Base-by-base conservation (phyloP, 768 basidiomycete genomes). In the Russula compacta region DNA sequence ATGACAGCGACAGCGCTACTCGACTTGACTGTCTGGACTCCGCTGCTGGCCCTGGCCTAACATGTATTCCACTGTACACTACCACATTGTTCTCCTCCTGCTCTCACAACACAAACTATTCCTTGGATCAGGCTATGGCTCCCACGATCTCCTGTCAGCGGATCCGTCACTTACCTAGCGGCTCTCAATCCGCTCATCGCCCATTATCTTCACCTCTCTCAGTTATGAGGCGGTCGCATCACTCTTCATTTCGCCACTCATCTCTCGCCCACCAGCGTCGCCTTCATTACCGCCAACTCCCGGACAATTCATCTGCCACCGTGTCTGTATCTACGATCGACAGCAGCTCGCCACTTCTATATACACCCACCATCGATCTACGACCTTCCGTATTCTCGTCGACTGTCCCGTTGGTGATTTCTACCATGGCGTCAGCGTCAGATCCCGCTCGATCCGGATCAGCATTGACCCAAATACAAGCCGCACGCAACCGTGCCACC, bases 101-200 rank as follows among this genome's bases (percentile, higher is more conserved):
- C 60, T 3, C 50, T 32, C 60, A 61, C 56, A 61, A 51, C 60
- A 61, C 56, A 61, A 51, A 24, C 60, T 61, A 61, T 56, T 15
- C 49, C 35, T 39, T 24, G 43, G 29, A 38, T 32, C 50, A 57
- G 44, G 35, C 56, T 47, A 61, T 61, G 60, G 36, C 60, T n/a
- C 60, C 60, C 51, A 35, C 56, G 47, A 47, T 57, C 32, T 51
- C 60, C 50, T 57, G 29, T 53, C 50, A 53, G 32, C 43, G 53
- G 60, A 51, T 36, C 3, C 29, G 19, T 15, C 24, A 38, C 39
- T 49, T 40, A 29, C 32, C 33, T 29, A 24, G 32, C 47, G 29
- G 44, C 15, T 15, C 51, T 47, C 46, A n/a, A 12, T 36, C 39
- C 24, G 17, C 33, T 48, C 56, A 8, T 11, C 51, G 24, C 51